Percentiles rank a stretch among this genome's conserved stretches.
These are phyloP conservation scores for Polyplosphaeria fusca DNA, from an alignment of 495 filamentous ascomycete genomes.

Conservation along the genomic window DNA sequence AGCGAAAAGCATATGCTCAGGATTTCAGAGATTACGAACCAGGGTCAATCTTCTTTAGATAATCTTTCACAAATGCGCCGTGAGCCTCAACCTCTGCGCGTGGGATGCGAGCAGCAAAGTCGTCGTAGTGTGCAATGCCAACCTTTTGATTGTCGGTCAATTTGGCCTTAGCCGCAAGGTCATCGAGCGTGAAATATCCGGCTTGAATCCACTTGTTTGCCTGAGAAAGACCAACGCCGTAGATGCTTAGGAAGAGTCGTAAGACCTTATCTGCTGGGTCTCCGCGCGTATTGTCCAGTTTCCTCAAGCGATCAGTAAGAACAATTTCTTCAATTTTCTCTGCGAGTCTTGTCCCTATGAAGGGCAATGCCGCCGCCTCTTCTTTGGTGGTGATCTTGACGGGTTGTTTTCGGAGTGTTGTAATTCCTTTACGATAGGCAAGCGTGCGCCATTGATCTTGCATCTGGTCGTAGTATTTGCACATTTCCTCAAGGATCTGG, in stretches of 20 bases:
- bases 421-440: slow-evolving; percentile 79
- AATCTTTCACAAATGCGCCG: slow-evolving; percentile 62
- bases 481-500: slow-evolving; percentile 75
- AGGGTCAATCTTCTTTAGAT: slow-evolving; percentile 61
- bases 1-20: too few species aligned
- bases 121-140: slow-evolving; percentile 77
- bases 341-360: slow-evolving; percentile 74
- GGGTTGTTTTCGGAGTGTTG: slow-evolving; percentile 64
- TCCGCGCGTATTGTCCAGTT: slow-evolving; percentile 64
- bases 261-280: slow-evolving; percentile 65
- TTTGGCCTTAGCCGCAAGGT: slow-evolving; percentile 61
- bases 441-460: slow-evolving; percentile 76
- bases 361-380: slow-evolving; percentile 65
- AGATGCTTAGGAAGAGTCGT: slow-evolving; percentile 70
- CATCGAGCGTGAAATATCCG: slow-evolving; percentile 71
- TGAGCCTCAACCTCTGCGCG: slow-evolving; percentile 71
- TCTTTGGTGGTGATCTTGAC: slow-evolving; percentile 63
- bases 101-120: slow-evolving; percentile 80
- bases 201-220: slow-evolving; percentile 76
- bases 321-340: slow-evolving; percentile 92
- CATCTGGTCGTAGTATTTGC: slow-evolving; percentile 70
- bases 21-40: too few species aligned
- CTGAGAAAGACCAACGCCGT: slow-evolving; percentile 69
- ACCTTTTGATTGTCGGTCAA: slow-evolving; percentile 73
- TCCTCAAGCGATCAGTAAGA: slow-evolving; percentile 66